Percentiles rank a stretch among this genome's conserved stretches.
phyloP scores from a whole-genome alignment of 1,139 yeast genomes.

The Ogataea hybrid region DNA sequence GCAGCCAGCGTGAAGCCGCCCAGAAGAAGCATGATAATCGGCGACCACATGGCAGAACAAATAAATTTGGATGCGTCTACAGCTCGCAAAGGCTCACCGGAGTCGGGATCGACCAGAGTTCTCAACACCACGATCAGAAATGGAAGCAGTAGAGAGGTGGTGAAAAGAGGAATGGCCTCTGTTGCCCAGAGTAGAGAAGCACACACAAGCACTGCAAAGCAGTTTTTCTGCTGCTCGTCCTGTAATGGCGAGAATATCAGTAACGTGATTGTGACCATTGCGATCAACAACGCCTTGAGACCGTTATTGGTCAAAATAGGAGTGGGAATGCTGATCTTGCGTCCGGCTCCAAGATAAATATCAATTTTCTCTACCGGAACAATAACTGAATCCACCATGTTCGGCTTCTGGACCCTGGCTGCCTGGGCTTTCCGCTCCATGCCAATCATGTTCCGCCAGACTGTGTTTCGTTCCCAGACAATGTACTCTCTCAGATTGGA shows the following conservation, averaged over 20 bases:
- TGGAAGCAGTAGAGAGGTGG: slow-evolving; percentile 81
- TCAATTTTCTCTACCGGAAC: slow-evolving; percentile 17
- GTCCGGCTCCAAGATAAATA: slow-evolving; percentile 28
- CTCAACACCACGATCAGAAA: slow-evolving; percentile 70
- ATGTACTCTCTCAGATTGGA: slow-evolving; percentile 85
- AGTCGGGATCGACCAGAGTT: slow-evolving; percentile 59
- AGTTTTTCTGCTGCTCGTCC: slow-evolving; percentile 66
- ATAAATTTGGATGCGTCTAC: slow-evolving; percentile 73
- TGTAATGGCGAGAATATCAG: slow-evolving; percentile 58
- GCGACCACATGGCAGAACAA: slow-evolving; percentile 89
- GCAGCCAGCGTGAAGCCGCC: slow-evolving; percentile 97
- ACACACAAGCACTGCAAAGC: slow-evolving; percentile 77
- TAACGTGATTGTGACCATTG: slow-evolving; percentile 42
- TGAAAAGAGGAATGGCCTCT: slow-evolving; percentile 85
- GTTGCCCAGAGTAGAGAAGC: slow-evolving; percentile 92
- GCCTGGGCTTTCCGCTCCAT: slow-evolving; percentile 71
- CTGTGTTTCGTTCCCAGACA: slow-evolving; percentile 95
- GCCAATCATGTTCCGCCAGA: slow-evolving; percentile 95
- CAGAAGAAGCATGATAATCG: slow-evolving; percentile 80
- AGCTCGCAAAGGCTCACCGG: slow-evolving; percentile 53
- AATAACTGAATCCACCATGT: slow-evolving; percentile 14
- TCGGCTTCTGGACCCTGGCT: slow-evolving; percentile 37
- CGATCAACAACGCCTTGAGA: slow-evolving; percentile 45
- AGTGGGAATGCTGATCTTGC: slow-evolving; percentile 23
- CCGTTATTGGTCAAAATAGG: slow-evolving; percentile 18